A percentile compares a stretch with the other conserved stretches of the same genome.
Evolutionary conservation across 1,139 yeast genomes (phyloP).

Genomic region (Blastobotrys illinoisensis): DNA sequence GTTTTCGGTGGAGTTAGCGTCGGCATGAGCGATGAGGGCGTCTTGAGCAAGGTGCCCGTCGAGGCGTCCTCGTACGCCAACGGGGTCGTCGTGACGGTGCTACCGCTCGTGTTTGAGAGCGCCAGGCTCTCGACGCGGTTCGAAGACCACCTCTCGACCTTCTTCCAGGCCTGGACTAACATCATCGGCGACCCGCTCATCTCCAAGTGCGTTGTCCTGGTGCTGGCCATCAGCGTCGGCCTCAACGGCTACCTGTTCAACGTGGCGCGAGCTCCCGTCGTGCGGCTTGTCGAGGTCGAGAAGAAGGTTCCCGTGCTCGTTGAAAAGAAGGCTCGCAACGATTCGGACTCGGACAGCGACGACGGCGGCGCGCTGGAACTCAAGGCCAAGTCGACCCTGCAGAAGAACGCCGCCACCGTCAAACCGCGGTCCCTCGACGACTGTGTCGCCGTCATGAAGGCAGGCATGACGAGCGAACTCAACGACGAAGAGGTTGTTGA

Average conservation of each 20-base stretch:
- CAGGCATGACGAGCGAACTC: conserved; percentile 64
- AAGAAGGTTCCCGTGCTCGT: conserved; percentile 30
- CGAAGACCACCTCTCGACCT: conserved; percentile 56
- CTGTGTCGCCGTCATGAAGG: conserved; percentile 55
- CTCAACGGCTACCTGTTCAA: conserved; percentile 75
- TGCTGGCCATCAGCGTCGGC: conserved; percentile 68
- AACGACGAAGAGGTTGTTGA: conserved; percentile 67
- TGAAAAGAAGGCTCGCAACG: conserved; percentile 21
- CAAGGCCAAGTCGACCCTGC: conserved; percentile 8
- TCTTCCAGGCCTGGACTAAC: conserved; percentile 53
- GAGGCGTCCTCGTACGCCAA: conserved; percentile 17
- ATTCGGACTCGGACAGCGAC: conserved; percentile 20
- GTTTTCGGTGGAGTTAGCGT: conserved; percentile 1
- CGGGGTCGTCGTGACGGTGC: conserved; percentile 60
- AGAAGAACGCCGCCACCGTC: background rate
- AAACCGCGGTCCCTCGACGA: conserved; percentile 47
- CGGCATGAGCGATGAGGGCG: conserved; percentile 1
- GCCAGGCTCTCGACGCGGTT: conserved; percentile 55
- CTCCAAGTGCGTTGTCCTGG: conserved; percentile 69
- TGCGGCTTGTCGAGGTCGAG: conserved; percentile 32
- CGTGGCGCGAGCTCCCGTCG: conserved; percentile 30
- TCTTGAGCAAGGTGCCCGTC: conserved; percentile 8
- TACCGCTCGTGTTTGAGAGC: conserved; percentile 66
- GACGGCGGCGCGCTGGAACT: conserved; percentile 19
- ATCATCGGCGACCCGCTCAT: conserved; percentile 82